Evolutionary conservation across 352 stramenopile genomes (phyloP).

Genomic region (Pythium graminicola): DNA sequence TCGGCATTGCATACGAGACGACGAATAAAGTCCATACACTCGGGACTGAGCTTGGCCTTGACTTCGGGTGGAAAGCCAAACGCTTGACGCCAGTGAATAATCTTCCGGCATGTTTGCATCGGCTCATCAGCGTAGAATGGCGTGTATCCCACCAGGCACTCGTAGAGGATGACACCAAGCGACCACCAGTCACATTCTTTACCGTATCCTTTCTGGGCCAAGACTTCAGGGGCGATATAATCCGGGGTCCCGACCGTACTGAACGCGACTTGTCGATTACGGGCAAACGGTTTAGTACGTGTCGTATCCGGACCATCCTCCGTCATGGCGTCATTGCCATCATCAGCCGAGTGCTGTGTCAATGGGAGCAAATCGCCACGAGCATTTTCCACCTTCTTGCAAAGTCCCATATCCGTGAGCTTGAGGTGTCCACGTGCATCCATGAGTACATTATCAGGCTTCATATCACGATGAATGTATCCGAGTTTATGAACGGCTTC

Average conservation of each 20-base stretch:
- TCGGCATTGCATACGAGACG: slow-evolving; percentile 94
- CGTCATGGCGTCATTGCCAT: slow-evolving; percentile 3
- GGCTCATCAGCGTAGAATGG: slow-evolving; percentile 98
- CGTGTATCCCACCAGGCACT: slow-evolving; percentile 98
- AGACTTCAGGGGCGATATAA: slow-evolving; percentile 98
- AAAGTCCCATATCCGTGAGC: slow-evolving; percentile 97
- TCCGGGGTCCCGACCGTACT: slow-evolving; percentile 98
- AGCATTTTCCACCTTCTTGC: slow-evolving; percentile 95
- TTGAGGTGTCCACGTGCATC: slow-evolving; percentile 98
- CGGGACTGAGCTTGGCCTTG: slow-evolving; percentile 46
- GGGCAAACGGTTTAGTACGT: slow-evolving; percentile 46
- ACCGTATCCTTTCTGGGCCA: slow-evolving; percentile 86
- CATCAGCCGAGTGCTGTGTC: slow-evolving; percentile 61
- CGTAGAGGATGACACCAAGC: slow-evolving; percentile 99
- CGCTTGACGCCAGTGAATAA: slow-evolving; percentile 83
- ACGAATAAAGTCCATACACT: slow-evolving; percentile 90
- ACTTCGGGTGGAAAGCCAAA: slow-evolving; percentile 76
- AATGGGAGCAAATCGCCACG: slow-evolving; percentile 70
- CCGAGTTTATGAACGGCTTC: slow-evolving; percentile 96
- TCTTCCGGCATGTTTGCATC: slow-evolving; percentile 96
- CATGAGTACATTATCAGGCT: slow-evolving; percentile 96
- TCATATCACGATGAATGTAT: slow-evolving; percentile 99
- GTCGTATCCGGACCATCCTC: slow-evolving; percentile 35
- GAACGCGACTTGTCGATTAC: slow-evolving; percentile 92
- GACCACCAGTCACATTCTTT: slow-evolving; percentile 99